Base-by-base conservation (phyloP, 192 early-diverging fungal species). In the Tieghemiomyces parasiticus region DNA sequence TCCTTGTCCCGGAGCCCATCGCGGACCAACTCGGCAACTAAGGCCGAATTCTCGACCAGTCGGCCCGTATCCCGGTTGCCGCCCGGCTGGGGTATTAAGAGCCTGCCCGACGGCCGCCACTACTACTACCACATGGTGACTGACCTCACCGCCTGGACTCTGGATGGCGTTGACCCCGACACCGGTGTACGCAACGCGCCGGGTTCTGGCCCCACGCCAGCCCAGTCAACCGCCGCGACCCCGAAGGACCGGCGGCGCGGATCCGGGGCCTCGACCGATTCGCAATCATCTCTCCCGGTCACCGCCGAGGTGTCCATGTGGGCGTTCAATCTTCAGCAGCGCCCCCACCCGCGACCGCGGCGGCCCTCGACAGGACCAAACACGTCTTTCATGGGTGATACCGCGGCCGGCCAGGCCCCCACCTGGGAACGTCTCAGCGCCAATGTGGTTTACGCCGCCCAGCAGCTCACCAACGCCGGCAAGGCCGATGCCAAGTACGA, bases 91-190 rank as follows among this genome's bases (percentile, higher is more conserved):
- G 82, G 79, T 34, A 71, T 72, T 61, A 82, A 80, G 54, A 50
- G 61, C 29, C 72, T 76, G 25, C 64, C 71, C 0, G 84, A 86
- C 49, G 77, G 81, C 1, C 65, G 77, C 19, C 63, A 65, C 16
- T 86, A 83, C 64, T 85, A 70, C 62, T 84, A 78, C 74, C 82
- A 86, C 68, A 76, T 79, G 62, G 68, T 84, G 25, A 84, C 84
- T 12, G 82, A 86, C 64, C 70, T 74, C 56, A 82, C 77, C 4
- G 71, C 65, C 33, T 86, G 82, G 82, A 60, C 32, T 29, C 58
- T 83, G 14, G 63, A 73, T 0, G 67, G 70, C 46, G 66, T 76
- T 13, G 63, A 67, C 35, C 45, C 60, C 29, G 74, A 63, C 28
- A 68, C 69, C 6, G 73, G 68, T 4, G 47, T 45, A 10, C 46